These are phyloP conservation scores for Cornus controversa DNA, from an alignment of 148 eudicot genomes.

Conservation along the genomic window DNA sequence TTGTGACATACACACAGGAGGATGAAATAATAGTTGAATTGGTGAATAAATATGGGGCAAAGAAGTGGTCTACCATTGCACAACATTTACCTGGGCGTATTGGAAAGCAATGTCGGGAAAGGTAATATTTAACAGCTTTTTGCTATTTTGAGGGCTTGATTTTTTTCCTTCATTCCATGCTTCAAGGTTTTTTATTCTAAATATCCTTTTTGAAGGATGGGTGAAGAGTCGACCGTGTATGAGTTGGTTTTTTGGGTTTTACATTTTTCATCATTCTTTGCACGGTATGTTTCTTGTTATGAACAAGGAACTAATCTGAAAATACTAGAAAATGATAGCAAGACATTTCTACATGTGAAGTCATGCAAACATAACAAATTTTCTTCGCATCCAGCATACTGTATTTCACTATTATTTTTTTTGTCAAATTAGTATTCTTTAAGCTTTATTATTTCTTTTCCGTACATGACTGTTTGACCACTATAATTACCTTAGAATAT, in stretches of 20 bases:
- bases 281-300: neutral
- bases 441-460: neutral
- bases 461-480: neutral
- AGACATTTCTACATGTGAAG: neutral
- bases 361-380: neutral
- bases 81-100: constrained; percentile 94
- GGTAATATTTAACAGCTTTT: constrained; percentile 38
- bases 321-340: neutral
- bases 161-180: neutral
- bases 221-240: neutral
- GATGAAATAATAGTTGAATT: constrained; percentile 76
- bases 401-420: neutral
- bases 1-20: constrained; percentile 45
- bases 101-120: constrained; percentile 96
- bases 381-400: neutral
- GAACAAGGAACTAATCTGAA: neutral
- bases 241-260: constrained; percentile 24
- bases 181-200: neutral
- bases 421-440: neutral
- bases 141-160: neutral
- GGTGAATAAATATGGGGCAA: constrained; percentile 84
- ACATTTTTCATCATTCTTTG: neutral
- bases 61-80: constrained; percentile 93
- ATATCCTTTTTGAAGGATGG: neutral
- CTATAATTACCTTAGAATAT: neutral